Conservation (phyloP, 495 filamentous ascomycete species). For the Hypoxylon cercidicola region DNA sequence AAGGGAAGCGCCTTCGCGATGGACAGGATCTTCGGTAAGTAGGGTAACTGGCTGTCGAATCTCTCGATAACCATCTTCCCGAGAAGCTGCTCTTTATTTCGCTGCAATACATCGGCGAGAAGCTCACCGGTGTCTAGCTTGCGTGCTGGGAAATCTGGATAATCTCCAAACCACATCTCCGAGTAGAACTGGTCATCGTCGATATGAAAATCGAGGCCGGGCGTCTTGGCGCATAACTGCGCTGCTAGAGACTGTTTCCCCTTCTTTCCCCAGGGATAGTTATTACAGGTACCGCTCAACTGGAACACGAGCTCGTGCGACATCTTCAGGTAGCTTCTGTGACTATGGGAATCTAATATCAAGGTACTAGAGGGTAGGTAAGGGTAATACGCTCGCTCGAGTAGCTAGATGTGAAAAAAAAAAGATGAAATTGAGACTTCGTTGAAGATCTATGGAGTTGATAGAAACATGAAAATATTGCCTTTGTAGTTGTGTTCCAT, state of each 20-base stretch:
- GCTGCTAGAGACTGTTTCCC: slow-evolving; percentile 77
- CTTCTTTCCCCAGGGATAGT: slow-evolving; percentile 74
- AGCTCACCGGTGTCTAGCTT: slow-evolving; percentile 69
- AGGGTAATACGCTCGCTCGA: not conserved
- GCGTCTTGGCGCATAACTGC: slow-evolving; percentile 72
- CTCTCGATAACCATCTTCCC: slow-evolving; percentile 71
- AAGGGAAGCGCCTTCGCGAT: slow-evolving; percentile 82
- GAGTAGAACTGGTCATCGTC: slow-evolving; percentile 72
- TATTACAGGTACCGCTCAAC: slow-evolving; percentile 63
- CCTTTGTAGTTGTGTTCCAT: not conserved
- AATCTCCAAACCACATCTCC: slow-evolving; percentile 85
- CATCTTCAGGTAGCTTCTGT: slow-evolving; percentile 21
- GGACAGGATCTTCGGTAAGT: slow-evolving; percentile 82
- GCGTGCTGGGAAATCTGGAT: slow-evolving; percentile 74
- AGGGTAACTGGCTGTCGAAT: slow-evolving; percentile 74
- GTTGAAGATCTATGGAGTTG: no score
- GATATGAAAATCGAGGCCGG: slow-evolving; percentile 72
- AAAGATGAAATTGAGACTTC: no score
- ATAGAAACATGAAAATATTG: not conserved
- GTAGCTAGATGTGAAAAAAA: not conserved
- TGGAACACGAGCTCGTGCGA: slow-evolving; percentile 55
- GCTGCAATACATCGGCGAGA: slow-evolving; percentile 72
- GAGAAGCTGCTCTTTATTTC: slow-evolving; percentile 70
- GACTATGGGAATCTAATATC: not conserved
- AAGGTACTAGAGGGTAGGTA: not conserved